Evolutionary conservation across 1,284 basidiomycete genomes (phyloP).

Genomic region (Heterobasidion parviporum): DNA sequence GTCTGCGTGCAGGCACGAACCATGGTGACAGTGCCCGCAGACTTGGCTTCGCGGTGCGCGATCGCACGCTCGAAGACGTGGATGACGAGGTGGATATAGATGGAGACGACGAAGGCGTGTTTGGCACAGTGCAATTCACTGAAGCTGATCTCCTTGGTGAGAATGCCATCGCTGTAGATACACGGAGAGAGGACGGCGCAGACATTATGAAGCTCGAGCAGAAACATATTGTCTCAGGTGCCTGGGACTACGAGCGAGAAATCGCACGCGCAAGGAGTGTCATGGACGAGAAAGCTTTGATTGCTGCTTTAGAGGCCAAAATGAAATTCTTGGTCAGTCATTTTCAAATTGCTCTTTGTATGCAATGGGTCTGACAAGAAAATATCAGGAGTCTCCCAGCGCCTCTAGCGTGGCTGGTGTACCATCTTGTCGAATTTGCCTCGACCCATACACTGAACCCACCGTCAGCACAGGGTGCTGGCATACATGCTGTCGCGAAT

Average conservation of each 20-base stretch:
- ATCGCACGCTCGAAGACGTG: conserved; percentile 46
- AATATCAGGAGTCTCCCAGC: not conserved
- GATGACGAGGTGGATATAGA: conserved; percentile 75
- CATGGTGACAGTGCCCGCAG: conserved; percentile 13
- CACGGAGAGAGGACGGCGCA: conserved; percentile 7
- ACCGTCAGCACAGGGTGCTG: conserved; percentile 79
- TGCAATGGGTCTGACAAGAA: not conserved
- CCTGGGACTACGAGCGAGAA: conserved; percentile 33
- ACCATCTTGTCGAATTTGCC: conserved; percentile 56
- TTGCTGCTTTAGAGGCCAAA: conserved; percentile 54
- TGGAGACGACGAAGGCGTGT: conserved; percentile 60
- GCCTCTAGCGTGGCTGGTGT: not conserved
- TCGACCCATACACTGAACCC: conserved; percentile 68
- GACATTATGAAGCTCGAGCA: not conserved
- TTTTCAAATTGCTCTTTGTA: not conserved
- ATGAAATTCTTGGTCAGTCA: conserved; percentile 24
- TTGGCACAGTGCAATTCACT: conserved; percentile 65
- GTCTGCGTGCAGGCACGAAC: not conserved
- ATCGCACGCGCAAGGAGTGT: conserved; percentile 39
- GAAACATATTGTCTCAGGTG: not conserved
- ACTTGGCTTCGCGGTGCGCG: conserved; percentile 58
- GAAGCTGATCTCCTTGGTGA: conserved; percentile 53
- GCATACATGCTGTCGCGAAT: conserved; percentile 75
- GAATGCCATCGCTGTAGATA: not conserved
- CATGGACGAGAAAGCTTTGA: conserved; percentile 37